Conservation (phyloP, 2,329 filamentous ascomycete species). For the Blastomyces parvus region DNA sequence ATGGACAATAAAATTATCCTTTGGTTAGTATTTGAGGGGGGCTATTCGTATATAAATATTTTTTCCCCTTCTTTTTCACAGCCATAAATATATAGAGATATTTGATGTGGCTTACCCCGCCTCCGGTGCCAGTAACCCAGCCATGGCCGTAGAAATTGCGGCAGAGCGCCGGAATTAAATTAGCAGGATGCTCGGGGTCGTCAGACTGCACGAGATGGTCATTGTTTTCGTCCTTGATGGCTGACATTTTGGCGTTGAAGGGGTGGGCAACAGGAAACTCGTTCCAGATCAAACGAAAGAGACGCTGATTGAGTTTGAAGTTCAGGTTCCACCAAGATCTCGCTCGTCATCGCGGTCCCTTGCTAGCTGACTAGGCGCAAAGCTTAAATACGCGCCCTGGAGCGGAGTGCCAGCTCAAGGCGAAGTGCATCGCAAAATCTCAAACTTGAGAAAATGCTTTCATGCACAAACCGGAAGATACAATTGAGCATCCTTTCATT, state of each 20-base stretch:
- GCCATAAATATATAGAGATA: background rate
- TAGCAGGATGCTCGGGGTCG: conserved; percentile 81
- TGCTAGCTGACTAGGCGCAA: background rate
- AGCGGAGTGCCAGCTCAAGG: too few relatives aligned
- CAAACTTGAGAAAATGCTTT: background rate
- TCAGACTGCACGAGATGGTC: conserved; percentile 50
- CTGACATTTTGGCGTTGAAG: conserved; percentile 9
- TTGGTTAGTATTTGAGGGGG: background rate
- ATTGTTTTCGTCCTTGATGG: conserved; percentile 23
- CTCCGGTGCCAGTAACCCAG: conserved; percentile 56
- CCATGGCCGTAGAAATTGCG: conserved; percentile 91
- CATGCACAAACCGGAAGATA: background rate
- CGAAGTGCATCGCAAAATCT: too few relatives aligned
- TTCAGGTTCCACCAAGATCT: background rate
- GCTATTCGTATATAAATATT: background rate
- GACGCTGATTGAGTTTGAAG: background rate
- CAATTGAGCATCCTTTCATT: background rate
- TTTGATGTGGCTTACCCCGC: conserved; percentile 28
- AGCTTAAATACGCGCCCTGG: background rate
- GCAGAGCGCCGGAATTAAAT: conserved; percentile 87
- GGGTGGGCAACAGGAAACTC: background rate
- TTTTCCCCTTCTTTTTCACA: background rate
- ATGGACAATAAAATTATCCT: background rate
- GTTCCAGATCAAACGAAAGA: background rate
- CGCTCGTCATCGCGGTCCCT: background rate